A percentile compares a stretch with the other conserved stretches of the same genome.
phyloP scores from a whole-genome alignment of 2,329 filamentous ascomycete genomes.

The Ascochyta rabiei region DNA sequence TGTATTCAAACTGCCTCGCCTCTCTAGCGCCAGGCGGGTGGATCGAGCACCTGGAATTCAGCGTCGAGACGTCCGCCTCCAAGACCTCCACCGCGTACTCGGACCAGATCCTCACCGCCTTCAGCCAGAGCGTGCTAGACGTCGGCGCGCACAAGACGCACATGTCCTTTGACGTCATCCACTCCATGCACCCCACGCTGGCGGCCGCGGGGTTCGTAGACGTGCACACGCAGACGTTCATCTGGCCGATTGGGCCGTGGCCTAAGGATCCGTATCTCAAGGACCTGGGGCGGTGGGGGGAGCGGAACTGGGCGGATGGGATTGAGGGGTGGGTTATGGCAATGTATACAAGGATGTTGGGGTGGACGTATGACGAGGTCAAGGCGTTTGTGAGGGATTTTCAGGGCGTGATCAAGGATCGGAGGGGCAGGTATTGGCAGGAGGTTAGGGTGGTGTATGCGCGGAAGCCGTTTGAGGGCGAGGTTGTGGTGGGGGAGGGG shows the following conservation, averaged over 20 bases:
- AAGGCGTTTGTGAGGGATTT: constrained; percentile 43
- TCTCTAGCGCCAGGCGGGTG: constrained; percentile 51
- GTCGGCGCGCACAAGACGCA: constrained; percentile 30
- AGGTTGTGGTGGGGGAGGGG: constrained; percentile 6
- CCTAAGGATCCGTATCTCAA: constrained; percentile 39
- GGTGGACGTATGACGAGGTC: constrained; percentile 45
- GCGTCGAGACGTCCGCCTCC: constrained; percentile 30
- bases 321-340: constrained; percentile 52
- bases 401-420: constrained; percentile 39
- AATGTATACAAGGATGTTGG: constrained; percentile 47
- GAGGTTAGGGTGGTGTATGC: constrained; percentile 45
- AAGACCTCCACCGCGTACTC: constrained; percentile 14
- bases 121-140: constrained; percentile 22
- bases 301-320: constrained; percentile 50
- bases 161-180: constrained; percentile 32
- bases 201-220: constrained; percentile 37
- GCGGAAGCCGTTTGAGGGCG: constrained; percentile 28
- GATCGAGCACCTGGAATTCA: constrained; percentile 52
- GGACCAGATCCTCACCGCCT: constrained; percentile 30
- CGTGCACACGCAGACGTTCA: constrained; percentile 30
- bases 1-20: constrained; percentile 47
- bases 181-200: constrained; percentile 27
- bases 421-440: constrained; percentile 48
- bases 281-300: constrained; percentile 45
- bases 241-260: constrained; percentile 46